These are phyloP conservation scores for Talaromyces liani DNA, from an alignment of 495 filamentous ascomycete species.

Conservation along the genomic window DNA sequence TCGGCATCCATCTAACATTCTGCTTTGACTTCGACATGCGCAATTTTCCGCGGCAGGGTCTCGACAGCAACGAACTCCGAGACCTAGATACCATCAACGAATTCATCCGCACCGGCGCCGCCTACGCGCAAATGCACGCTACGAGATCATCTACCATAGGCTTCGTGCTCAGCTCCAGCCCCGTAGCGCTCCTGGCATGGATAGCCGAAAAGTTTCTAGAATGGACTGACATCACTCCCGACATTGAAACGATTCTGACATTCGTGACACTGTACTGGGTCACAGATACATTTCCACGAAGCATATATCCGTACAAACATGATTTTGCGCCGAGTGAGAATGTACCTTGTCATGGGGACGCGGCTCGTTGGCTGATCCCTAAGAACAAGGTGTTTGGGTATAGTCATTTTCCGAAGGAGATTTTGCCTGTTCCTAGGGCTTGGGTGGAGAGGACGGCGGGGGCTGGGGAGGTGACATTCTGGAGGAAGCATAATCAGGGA, in stretches of 20 bases:
- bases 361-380: not conserved
- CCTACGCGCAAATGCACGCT: constrained; percentile 43
- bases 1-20: constrained; percentile 8
- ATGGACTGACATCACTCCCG: constrained; percentile 39
- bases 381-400: constrained; percentile 38
- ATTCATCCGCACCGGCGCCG: constrained; percentile 24
- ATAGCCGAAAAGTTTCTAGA: constrained; percentile 54
- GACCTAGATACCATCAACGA: constrained; percentile 21
- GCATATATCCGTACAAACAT: constrained; percentile 29
- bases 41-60: not conserved
- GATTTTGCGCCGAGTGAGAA: constrained; percentile 32
- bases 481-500: constrained; percentile 23
- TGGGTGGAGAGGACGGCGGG: constrained; percentile 28
- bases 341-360: constrained; percentile 32
- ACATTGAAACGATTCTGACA: constrained; percentile 42
- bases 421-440: constrained; percentile 27
- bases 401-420: constrained; percentile 39
- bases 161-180: constrained; percentile 41
- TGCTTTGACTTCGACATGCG: not conserved
- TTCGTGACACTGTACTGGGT: constrained; percentile 51
- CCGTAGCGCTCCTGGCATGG: constrained; percentile 53
- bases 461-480: constrained; percentile 27
- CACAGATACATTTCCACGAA: constrained; percentile 39
- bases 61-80: constrained; percentile 26
- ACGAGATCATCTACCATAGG: constrained; percentile 48